Conservation (phyloP, 768 basidiomycete species). For the Megacollybia marginata region DNA sequence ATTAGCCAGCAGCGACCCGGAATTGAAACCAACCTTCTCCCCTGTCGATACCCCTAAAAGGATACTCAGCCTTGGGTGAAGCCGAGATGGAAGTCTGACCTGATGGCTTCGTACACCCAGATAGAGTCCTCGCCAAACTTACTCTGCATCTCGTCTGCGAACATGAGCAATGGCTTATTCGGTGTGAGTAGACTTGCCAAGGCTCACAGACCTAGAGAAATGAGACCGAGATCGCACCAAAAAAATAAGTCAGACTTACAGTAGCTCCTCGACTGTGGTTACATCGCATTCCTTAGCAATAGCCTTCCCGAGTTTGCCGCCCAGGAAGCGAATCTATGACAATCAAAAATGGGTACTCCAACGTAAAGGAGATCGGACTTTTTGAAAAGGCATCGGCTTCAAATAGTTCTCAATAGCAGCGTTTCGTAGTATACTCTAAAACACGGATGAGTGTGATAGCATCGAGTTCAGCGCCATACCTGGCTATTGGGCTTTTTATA, state of each 20-base stretch:
- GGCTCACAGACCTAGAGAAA: constrained; percentile 37
- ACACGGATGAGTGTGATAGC: not conserved
- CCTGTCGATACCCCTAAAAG: constrained; percentile 68
- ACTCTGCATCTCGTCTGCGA: constrained; percentile 65
- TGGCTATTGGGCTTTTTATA: constrained; percentile 89
- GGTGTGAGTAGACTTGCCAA: constrained; percentile 34
- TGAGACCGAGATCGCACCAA: not conserved
- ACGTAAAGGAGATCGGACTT: constrained; percentile 36
- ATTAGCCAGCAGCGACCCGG: not conserved
- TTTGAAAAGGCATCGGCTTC: constrained; percentile 80
- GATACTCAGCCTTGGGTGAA: not conserved
- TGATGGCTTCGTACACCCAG: constrained; percentile 89
- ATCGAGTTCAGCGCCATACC: constrained; percentile 28
- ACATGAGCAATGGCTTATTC: constrained; percentile 4
- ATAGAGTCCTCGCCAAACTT: constrained; percentile 78
- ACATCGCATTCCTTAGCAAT: constrained; percentile 85
- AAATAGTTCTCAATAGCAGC: constrained; percentile 81
- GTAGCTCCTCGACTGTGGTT: constrained; percentile 81
- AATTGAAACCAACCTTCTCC: constrained; percentile 56
- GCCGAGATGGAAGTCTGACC: constrained; percentile 37
- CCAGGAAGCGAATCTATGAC: constrained; percentile 81
- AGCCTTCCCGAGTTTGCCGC: constrained; percentile 88
- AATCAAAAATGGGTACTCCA: not conserved
- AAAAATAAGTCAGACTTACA: constrained; percentile 48
- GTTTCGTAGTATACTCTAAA: constrained; percentile 77